phyloP scores from a whole-genome alignment of 768 basidiomycete genomes.

The Dentipellis fragilis region DNA sequence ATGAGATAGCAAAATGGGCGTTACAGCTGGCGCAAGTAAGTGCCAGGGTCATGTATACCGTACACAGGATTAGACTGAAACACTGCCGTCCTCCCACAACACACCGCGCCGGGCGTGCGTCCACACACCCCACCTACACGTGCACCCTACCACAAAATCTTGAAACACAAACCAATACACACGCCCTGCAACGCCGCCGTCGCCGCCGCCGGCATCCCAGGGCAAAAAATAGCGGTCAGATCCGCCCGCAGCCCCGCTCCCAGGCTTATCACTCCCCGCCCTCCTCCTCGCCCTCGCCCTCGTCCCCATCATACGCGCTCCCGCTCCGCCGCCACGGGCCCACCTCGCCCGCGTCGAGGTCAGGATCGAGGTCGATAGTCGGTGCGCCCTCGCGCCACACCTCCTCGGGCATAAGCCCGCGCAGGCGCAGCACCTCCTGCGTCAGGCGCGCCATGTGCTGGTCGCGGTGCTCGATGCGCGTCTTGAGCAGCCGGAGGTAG shows the following conservation, averaged over 20 bases:
- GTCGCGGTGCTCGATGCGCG: constrained; percentile 70
- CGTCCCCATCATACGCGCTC: constrained; percentile 11
- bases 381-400: constrained; percentile 24
- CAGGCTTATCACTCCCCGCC: constrained; percentile 4
- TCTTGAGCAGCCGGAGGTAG: constrained; percentile 69
- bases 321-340: constrained; percentile 15
- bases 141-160: no score
- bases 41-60: no score
- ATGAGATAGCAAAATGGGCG: no score
- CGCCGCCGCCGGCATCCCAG: neutral
- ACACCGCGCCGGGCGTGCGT: no score
- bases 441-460: constrained; percentile 63
- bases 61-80: no score
- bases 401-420: constrained; percentile 25
- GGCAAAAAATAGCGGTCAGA: no score
- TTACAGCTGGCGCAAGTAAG: no score
- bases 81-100: no score
- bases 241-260: neutral
- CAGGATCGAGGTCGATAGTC: constrained; percentile 41
- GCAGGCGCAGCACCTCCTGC: constrained; percentile 53
- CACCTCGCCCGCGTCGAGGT: constrained; percentile 48
- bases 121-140: no score
- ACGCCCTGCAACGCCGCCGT: neutral
- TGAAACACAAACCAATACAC: no score
- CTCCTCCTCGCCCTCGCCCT: constrained; percentile 9